Evolutionary conservation across 768 basidiomycete genomes (phyloP), one percentile per base, ranked within the genome.

Genomic region (Nevesoporus exiguus): DNA sequence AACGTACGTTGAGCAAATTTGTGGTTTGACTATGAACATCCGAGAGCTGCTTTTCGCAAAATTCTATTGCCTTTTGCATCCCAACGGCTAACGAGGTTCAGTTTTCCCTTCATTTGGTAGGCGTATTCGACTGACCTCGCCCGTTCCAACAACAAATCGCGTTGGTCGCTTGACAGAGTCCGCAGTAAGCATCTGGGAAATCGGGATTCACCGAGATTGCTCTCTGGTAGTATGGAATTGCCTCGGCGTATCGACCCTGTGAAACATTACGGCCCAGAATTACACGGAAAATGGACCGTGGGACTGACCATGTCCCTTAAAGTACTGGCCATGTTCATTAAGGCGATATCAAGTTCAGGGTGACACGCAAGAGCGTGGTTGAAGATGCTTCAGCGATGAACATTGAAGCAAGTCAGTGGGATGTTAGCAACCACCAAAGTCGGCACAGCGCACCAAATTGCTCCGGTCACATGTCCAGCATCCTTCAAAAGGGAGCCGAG

Each of bases 281-380:
- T 24, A 7, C 29, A 17, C 21, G 17, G 2, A 42, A 27, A 36
- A 57, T 11, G 17, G 40, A 37, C 10, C 5, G 31, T 4, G 19
- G 22, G 30, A 49, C 73, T 40, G 33, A 80, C 79, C 51, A 63
- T 65, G 57, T 80, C 79, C 59, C 79, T 80, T 59, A 80, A 61
- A 0, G 77, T 77, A 62, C 79, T 80, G 17, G 74, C 79, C 63
- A 80, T 70, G 51, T 80, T 80, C 15, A 78, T 77, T 10, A 80
- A 67, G 3, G 79, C 79, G 52, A 80, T 76, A 40, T 79, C 80
- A 31, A 79, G 76, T 56, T 76, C 73, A 6, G 78, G 78, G 48
- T 79, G 76, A 37, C 58, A 57, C 36, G 68, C 49, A 15, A 79
- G 58, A 2, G 77, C 77, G 44, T 71, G 68, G 40, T 65, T 66